phyloP scores from a whole-genome alignment of 257 asterid genomes.

The Voacanga thouarsii region DNA sequence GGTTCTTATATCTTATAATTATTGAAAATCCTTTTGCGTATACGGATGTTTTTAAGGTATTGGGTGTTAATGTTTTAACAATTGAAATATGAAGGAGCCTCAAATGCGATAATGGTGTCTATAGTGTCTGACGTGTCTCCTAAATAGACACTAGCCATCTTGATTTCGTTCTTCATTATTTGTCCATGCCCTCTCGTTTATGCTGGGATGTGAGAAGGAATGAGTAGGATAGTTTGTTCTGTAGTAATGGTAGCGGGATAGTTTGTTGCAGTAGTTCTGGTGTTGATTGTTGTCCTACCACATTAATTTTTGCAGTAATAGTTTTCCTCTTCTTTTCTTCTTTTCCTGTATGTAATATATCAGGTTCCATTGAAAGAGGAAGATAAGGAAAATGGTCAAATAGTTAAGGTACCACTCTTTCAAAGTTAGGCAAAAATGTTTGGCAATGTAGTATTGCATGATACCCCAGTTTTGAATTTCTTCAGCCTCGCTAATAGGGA shows the following conservation, averaged over 20 bases:
- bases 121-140: background rate
- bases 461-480: background rate
- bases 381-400: constrained; percentile 51
- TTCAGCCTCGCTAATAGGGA: constrained; percentile 81
- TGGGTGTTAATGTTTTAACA: background rate
- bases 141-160: background rate
- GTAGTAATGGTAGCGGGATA: background rate
- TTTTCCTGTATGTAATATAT: background rate
- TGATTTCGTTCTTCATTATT: background rate
- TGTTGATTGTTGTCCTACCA: background rate
- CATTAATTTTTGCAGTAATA: background rate
- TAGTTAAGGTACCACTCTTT: constrained; percentile 49
- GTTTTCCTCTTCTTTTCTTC: background rate
- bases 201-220: background rate
- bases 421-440: constrained; percentile 49
- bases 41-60: background rate
- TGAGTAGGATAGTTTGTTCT: background rate
- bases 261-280: background rate
- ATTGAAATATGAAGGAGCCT: background rate
- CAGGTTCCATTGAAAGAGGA: constrained; percentile 51
- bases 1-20: background rate
- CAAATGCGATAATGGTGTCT: background rate
- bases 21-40: background rate
- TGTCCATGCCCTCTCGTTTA: too few species aligned
- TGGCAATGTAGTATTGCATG: constrained; percentile 37